Evolutionary conservation across 805 yeast genomes (phyloP).

Genomic region (Saturnispora dispora): DNA sequence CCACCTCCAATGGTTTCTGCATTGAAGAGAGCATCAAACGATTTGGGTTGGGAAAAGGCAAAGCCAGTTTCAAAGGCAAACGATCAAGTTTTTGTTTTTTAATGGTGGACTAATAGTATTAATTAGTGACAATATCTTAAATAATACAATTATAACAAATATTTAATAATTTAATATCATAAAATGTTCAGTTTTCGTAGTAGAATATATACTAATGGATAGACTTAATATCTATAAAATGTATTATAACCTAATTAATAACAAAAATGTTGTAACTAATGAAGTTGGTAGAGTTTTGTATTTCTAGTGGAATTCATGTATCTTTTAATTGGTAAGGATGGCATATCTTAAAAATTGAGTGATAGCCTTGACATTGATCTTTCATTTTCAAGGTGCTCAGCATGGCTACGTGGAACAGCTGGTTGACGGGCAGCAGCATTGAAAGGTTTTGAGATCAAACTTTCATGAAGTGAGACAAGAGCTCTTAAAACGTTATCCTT

Average conservation of each 20-base stretch:
- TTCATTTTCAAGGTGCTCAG: background rate
- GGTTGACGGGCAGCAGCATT: conserved; percentile 33
- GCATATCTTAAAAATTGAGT: background rate
- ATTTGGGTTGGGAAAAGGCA: conserved; percentile 73
- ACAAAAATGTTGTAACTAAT: background rate
- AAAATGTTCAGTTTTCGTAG: background rate
- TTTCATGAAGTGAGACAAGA: conserved; percentile 73
- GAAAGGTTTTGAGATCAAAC: conserved; percentile 45
- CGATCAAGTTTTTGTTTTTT: conserved; percentile 85
- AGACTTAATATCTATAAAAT: background rate
- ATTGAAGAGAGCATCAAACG: conserved; percentile 67
- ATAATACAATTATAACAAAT: background rate
- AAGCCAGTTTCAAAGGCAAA: conserved; percentile 83
- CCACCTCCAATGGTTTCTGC: conserved; percentile 90
- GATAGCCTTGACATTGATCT: conserved; percentile 3
- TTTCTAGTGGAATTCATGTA: background rate
- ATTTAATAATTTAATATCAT: background rate
- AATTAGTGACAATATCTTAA: background rate
- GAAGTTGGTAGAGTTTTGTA: background rate
- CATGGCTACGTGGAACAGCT: conserved; percentile 28
- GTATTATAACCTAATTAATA: background rate
- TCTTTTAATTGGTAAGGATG: background rate
- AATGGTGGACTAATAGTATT: conserved; percentile 13
- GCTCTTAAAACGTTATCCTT: conserved; percentile 79
- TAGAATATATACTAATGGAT: background rate